phyloP scores from a whole-genome alignment of 2,329 filamentous ascomycete species.

The Neoscytalidium dimidiatum region DNA sequence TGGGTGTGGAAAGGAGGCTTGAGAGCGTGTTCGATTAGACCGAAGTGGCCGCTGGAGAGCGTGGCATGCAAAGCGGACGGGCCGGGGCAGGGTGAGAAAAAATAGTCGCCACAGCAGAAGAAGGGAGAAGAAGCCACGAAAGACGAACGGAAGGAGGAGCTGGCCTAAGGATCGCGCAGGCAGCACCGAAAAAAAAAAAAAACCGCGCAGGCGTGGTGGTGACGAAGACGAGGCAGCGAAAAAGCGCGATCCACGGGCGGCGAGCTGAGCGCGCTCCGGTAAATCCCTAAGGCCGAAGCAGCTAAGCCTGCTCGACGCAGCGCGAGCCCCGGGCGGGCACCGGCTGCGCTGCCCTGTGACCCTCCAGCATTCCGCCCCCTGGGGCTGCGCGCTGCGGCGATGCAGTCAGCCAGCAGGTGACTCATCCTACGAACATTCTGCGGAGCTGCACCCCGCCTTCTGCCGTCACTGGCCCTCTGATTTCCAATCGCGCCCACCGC shows the following conservation, averaged over 20 bases:
- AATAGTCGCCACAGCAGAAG: not conserved
- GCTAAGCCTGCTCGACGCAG: not conserved
- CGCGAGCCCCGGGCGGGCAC: not conserved
- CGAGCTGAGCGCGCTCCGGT: not conserved
- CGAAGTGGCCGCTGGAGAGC: not conserved
- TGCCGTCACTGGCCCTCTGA: constrained; percentile 8
- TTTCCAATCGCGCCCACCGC: constrained; percentile 4
- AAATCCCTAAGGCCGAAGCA: constrained; percentile 4
- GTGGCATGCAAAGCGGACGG: not conserved
- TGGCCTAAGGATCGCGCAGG: constrained; percentile 14
- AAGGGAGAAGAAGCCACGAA: not conserved
- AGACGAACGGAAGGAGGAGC: not conserved
- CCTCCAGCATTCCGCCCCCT: constrained; percentile 8
- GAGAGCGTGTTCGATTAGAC: not conserved
- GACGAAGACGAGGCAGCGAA: constrained; percentile 7
- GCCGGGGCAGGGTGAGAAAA: not conserved
- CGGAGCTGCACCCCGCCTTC: constrained; percentile 15
- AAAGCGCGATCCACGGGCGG: constrained; percentile 9
- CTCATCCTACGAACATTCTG: constrained; percentile 18
- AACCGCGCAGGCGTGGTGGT: constrained; percentile 1
- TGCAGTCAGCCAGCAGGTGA: constrained; percentile 11
- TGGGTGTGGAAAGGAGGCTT: constrained; percentile 19
- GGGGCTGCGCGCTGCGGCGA: not conserved
- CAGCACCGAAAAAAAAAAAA: constrained; percentile 5
- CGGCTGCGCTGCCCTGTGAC: constrained; percentile 1